Conservation (phyloP, 306 rosid species). For the Dryas drummondii region DNA sequence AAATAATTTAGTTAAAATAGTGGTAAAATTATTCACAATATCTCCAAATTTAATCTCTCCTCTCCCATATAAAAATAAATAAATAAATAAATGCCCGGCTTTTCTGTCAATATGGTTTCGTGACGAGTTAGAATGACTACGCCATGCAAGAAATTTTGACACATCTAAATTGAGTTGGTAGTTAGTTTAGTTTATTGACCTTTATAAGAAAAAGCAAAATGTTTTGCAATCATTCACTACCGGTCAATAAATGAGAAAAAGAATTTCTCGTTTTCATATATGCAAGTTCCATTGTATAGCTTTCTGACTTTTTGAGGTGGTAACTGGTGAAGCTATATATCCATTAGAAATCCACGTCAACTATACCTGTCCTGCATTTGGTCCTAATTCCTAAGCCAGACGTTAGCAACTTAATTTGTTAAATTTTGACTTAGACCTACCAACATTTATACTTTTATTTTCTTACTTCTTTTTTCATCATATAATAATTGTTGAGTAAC, state of each 20-base stretch:
- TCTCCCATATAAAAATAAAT: too few relatives aligned
- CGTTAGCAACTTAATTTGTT: not conserved
- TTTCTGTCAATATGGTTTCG: too few relatives aligned
- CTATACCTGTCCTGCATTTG: not conserved
- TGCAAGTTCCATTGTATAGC: not conserved
- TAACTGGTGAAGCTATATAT: constrained; percentile 1
- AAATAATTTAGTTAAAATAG: too few relatives aligned
- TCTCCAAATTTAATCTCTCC: too few relatives aligned
- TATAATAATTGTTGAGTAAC: too few relatives aligned
- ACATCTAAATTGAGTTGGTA: not conserved
- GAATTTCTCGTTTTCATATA: not conserved
- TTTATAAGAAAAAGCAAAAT: not conserved
- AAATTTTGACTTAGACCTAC: not conserved
- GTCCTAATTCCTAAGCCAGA: not conserved
- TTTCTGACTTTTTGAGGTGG: not conserved
- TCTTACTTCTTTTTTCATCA: too few relatives aligned
- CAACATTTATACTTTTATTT: not conserved
- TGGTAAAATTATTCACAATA: too few relatives aligned
- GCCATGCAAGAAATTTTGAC: not conserved
- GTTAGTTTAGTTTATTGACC: not conserved
- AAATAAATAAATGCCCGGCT: too few relatives aligned
- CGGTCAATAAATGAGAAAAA: not conserved
- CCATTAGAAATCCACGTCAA: not conserved
- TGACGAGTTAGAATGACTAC: not conserved
- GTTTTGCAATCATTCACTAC: not conserved